Evolutionary conservation across 495 filamentous ascomycete species (phyloP).

Genomic region (Eremomyces bilateralis): DNA sequence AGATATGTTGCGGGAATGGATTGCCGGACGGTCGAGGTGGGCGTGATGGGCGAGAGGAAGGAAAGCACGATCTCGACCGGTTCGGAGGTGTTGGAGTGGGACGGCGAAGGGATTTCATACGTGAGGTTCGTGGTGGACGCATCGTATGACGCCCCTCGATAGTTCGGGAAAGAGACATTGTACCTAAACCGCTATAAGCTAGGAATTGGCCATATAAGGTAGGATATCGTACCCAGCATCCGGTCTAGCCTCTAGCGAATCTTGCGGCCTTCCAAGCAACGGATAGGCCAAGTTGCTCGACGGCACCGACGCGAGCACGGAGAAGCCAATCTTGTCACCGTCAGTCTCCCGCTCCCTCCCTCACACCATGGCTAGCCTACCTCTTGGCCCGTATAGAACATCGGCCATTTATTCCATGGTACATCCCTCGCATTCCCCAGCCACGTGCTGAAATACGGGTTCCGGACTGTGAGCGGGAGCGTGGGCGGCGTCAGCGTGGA

Average conservation of each 20-base stretch:
- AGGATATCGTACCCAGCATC: slow-evolving; percentile 27
- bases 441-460: slow-evolving; percentile 85
- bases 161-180: slow-evolving; percentile 45
- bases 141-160: slow-evolving; percentile 66
- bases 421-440: slow-evolving; percentile 50
- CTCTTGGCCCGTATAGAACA: slow-evolving; percentile 75
- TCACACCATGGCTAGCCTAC: no score
- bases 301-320: slow-evolving; percentile 56
- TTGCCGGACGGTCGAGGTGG: slow-evolving; percentile 77
- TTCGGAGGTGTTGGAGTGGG: slow-evolving; percentile 17
- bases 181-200: slow-evolving; percentile 23
- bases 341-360: background rate
- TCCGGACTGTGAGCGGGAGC: slow-evolving; percentile 71
- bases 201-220: background rate
- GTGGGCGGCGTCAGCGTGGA: slow-evolving; percentile 47
- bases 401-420: slow-evolving; percentile 89
- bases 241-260: slow-evolving; percentile 35
- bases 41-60: slow-evolving; percentile 83
- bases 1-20: slow-evolving; percentile 77
- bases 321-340: slow-evolving; percentile 46
- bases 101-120: slow-evolving; percentile 40
- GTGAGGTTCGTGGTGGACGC: slow-evolving; percentile 84
- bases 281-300: slow-evolving; percentile 56
- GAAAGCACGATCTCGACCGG: slow-evolving; percentile 46
- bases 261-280: slow-evolving; percentile 68